Evolutionary conservation across 1,284 basidiomycete species (phyloP), one percentile per base, ranked within the genome.

Genomic region (Fomitopsis betulina): DNA sequence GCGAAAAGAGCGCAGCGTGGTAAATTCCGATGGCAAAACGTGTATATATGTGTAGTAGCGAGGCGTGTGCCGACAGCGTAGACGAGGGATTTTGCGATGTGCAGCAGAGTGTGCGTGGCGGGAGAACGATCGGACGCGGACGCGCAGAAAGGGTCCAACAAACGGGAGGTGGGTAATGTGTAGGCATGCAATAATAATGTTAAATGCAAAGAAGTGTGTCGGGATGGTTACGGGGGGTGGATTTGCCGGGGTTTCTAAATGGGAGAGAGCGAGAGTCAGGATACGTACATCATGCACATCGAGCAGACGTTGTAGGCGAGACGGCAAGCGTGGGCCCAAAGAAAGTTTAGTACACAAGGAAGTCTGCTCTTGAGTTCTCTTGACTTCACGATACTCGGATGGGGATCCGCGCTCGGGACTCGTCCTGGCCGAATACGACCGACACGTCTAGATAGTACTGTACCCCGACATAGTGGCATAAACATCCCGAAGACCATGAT

Each of bases 391-490:
- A 70, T 61, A 89, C 74, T 51, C 76, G 78, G 55, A 89, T 72
- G 8, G 85, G 85, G 53, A 89, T 73, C 32, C 83, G 79, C 32
- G 81, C 83, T 56, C 83, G 78, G 52, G 83, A 69, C 57, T 82
- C 79, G 64, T 88, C 84, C 62, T 83, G 80, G 21, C 83, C 83
- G 43, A 85, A 73, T 45, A 84, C 69, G 40, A 89, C 85, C 47
- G 85, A 85, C 30, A 87, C 77, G 58, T 88, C 85, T 47, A 88
- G 70, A 67, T 85, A 88, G 73, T 89, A 89, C 86, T 89, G 63
- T 25, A 19, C 54, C 21, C n/a, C 45, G 33, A 55, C 53, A 58
- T n/a, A 12, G 38, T 57, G 32, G 2, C 35, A 30, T 30, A 8
- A 62, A 58, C 23, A 32, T 19, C n/a, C 23, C 10, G 21, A 51